Conservation (phyloP, 2,329 filamentous ascomycete species). For the Pseudogymnoascus sp. region DNA sequence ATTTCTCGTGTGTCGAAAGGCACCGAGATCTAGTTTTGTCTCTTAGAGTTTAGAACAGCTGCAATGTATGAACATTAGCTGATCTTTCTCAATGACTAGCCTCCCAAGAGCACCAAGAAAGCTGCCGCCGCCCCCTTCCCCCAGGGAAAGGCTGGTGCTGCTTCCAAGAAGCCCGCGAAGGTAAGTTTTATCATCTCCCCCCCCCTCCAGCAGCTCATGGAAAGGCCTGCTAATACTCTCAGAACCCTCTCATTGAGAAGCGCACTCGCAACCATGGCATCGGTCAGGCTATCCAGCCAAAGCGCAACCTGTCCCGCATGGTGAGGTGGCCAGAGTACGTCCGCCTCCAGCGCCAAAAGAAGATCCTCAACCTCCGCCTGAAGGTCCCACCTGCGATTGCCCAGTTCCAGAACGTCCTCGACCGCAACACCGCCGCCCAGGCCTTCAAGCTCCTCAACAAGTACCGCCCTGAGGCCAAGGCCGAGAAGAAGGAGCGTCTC, state of each 20-base stretch:
- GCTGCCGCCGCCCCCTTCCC: constrained; percentile 94
- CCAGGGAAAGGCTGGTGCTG: constrained; percentile 73
- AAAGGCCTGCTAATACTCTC: constrained; percentile 12
- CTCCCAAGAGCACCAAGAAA: constrained; percentile 98
- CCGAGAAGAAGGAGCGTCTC: constrained; percentile 99
- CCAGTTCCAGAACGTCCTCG: constrained; percentile 95
- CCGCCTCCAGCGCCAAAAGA: constrained; percentile 73
- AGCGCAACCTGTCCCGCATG: constrained; percentile 93
- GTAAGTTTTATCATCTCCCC: constrained; percentile 50
- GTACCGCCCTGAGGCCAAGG: constrained; percentile 98
- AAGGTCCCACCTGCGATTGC: constrained; percentile 97
- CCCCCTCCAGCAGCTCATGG: background rate
- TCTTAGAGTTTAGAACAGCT: constrained; percentile 91
- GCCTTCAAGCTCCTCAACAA: constrained; percentile 99
- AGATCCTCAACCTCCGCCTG: constrained; percentile 96
- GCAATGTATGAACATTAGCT: constrained; percentile 61
- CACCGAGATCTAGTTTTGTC: constrained; percentile 33
- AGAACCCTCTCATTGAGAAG: constrained; percentile 99
- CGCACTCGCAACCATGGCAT: constrained; percentile 95
- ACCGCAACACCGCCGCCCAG: constrained; percentile 94
- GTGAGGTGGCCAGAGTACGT: constrained; percentile 99
- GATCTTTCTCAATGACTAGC: constrained; percentile 46
- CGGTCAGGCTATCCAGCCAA: constrained; percentile 96
- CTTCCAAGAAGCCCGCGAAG: constrained; percentile 91
- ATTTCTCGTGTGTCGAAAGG: constrained; percentile 32